phyloP scores from a whole-genome alignment of 164 flowering plant species.

The Nymphaea thermarum region DNA sequence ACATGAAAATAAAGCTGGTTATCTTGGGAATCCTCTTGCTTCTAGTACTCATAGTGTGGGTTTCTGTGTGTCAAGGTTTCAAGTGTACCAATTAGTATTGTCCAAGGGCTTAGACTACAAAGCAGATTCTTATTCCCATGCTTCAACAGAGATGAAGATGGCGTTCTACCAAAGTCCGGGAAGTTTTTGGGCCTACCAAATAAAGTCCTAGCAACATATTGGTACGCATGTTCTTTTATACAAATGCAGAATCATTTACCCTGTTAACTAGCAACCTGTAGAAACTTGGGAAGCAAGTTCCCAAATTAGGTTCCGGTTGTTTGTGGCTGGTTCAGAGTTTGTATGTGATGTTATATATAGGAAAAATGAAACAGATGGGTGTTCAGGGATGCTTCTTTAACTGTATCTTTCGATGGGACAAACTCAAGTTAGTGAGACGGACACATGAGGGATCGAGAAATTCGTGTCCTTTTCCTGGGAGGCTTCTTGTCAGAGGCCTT shows the following conservation, averaged over 20 bases:
- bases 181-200: neutral
- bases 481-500: no score
- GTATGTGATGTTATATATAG: no score
- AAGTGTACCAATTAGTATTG: constrained; percentile 43
- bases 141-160: neutral
- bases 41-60: constrained; percentile 67
- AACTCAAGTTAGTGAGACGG: no score
- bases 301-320: no score
- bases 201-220: neutral
- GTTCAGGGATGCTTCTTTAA: no score
- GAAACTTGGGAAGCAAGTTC: no score
- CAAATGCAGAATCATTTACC: neutral
- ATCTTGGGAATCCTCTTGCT: constrained; percentile 64
- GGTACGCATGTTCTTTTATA: neutral
- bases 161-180: neutral
- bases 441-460: no score
- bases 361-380: no score
- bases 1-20: constrained; percentile 86
- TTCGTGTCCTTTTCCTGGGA: no score
- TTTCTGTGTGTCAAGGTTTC: constrained; percentile 79
- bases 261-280: neutral
- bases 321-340: no score
- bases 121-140: neutral
- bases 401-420: no score
- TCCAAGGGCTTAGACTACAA: neutral